Conservation (phyloP, 345 rosid genomes). For the Mallotus nudiflorus region DNA sequence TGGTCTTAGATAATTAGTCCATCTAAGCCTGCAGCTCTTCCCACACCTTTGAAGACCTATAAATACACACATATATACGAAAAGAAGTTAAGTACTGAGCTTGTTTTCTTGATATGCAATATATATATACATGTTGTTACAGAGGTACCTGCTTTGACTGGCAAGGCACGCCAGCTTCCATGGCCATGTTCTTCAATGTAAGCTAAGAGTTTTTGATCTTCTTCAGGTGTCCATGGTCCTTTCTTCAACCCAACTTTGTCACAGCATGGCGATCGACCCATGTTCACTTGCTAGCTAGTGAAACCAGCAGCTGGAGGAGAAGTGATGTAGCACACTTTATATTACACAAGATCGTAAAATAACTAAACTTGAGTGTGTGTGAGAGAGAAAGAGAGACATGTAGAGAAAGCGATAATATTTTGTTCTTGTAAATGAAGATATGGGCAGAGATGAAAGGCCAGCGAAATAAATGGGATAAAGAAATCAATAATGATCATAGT, state of each 20-base stretch:
- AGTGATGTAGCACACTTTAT: conserved; percentile 22
- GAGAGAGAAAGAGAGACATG: conserved; percentile 7
- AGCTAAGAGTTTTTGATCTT: conserved; percentile 89
- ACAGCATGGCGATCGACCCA: conserved; percentile 33
- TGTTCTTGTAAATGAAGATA: conserved; percentile 30
- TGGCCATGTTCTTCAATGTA: conserved; percentile 90
- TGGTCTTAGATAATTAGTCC: conserved; percentile 93
- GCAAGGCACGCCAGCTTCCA: conserved; percentile 95
- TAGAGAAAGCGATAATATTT: conserved; percentile 15
- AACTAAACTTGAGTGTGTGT: conserved; percentile 14
- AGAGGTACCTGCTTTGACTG: conserved; percentile 75
- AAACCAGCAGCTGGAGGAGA: conserved; percentile 20
- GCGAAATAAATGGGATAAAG: conserved; percentile 43
- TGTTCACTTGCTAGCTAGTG: conserved; percentile 13
- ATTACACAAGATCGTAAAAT: conserved; percentile 10
- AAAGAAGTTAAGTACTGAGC: neutral
- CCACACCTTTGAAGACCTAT: conserved; percentile 90
- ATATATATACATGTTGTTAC: no score
- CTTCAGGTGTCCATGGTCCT: conserved; percentile 98
- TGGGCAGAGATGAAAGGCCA: conserved; percentile 43
- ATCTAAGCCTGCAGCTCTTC: conserved; percentile 90
- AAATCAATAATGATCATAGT: conserved; percentile 29
- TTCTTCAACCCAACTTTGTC: conserved; percentile 87
- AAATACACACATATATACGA: neutral
- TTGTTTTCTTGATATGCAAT: no score